Conservation (phyloP, 495 filamentous ascomycete genomes). For the Daldinia vernicosa region DNA sequence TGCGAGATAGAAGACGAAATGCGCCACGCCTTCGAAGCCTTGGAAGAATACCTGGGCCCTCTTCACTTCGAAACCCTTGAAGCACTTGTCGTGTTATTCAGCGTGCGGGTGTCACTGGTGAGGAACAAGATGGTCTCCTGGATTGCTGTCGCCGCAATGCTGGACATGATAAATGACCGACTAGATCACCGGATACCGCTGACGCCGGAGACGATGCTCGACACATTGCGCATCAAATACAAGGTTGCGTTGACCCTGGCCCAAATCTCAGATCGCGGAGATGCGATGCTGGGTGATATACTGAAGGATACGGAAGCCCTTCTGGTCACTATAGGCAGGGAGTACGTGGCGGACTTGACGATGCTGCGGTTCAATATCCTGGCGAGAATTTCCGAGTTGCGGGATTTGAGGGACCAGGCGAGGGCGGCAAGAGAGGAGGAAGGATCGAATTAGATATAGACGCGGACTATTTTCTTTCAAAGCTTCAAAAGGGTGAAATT, state of each 20-base stretch:
- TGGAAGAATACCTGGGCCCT: conserved; percentile 4
- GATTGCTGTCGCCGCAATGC: not conserved
- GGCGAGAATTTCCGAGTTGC: not conserved
- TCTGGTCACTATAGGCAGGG: not conserved
- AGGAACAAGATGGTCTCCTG: not conserved
- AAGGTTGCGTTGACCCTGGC: conserved; percentile 1
- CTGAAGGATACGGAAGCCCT: not conserved
- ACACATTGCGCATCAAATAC: not conserved
- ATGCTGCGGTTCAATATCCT: not conserved
- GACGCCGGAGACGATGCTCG: not conserved
- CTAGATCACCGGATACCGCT: not conserved
- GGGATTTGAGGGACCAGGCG: not conserved
- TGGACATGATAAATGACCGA: not conserved
- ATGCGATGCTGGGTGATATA: not conserved
- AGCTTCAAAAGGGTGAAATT: not conserved
- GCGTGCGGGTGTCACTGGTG: not conserved
- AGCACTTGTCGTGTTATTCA: conserved; percentile 6
- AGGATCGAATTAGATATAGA: not conserved
- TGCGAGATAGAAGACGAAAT: conserved; percentile 6
- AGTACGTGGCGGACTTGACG: not conserved
- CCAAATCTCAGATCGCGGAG: not conserved
- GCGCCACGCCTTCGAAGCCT: conserved; percentile 5
- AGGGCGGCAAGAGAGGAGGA: not conserved
- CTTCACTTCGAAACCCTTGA: conserved; percentile 11
- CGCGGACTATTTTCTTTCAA: not conserved